Base-by-base conservation (phyloP, 306 rosid genomes). In the Abrus precatorius region DNA sequence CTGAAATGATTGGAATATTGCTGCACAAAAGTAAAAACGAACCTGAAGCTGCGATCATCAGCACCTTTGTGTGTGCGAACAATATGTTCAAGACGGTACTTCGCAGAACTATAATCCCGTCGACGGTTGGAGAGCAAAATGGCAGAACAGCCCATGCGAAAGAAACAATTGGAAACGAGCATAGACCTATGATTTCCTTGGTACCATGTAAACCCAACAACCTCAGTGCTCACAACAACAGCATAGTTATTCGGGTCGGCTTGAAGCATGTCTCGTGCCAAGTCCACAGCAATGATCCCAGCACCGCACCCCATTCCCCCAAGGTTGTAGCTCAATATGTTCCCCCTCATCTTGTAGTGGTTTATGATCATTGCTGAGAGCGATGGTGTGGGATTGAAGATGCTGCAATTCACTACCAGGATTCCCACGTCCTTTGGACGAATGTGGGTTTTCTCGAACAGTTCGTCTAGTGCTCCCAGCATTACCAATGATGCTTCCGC, bases 291-390 rank as follows among this genome's bases (percentile, higher is more conserved):
- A 52, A 96, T 93, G 65, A 96, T 83, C 44, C 98, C 99, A 0
- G 98, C 99, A 50, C 98, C 92, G 45, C 99, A 96, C 0, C 99
- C 99, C 99, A 96, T 96, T 6, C 99, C 99, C 0, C 99, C 98
- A 1, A 96, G 93, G 53, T 96, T 96, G 78, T 89, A 96, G 73
- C 99, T 96, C 85, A 96, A 54, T 2, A 96, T 88, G 82, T 93
- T 96, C 1, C 99, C 99, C 34, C 99, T 87, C 99, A 96, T 92
- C 88, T 96, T 96, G 87, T 93, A 96, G 77, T 92, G 99, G 87
- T 96, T 96, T 30, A 96, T 96, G 72, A 96, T 92, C 99, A 96
- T 96, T 0, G 99, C 99, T 0, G 99, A 96, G 9, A 96, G 72
- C 0, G 99, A 96, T 0, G 99, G 99, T 0, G 99, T 96, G 1